Evolutionary conservation across 1,284 basidiomycete genomes (phyloP), one percentile per base, ranked within the genome.

Genomic region (Heterobasidion irregulare): DNA sequence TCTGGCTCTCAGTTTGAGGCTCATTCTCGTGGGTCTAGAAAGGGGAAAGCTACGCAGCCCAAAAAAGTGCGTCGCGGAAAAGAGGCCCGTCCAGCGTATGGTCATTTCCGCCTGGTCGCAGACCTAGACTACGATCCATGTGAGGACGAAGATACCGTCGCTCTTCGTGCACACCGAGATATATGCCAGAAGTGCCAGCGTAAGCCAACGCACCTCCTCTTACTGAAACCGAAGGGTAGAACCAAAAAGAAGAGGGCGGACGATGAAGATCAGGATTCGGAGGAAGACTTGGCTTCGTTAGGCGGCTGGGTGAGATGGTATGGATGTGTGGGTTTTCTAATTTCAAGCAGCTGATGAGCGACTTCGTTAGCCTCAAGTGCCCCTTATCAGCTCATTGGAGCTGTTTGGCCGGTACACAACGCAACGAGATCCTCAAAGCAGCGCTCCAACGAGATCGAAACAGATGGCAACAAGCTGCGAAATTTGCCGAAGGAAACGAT

Each of bases 301-400:
- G 88, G 89, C 19, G 92, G 92, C 32, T 95, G 92, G 92, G 82
- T 94, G 56, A 79, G 84, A 72, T 94, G 92, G 88, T 89, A 66
- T 55, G 79, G 41, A 10, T 48, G 10, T 36, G 26, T 8, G 10
- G 18, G 6, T 16, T 32, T 50, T 36, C 34, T 18, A 6, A 18
- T 36, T 12, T 9, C 48, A 26, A 16, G 9, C 6, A 50, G 12
- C 15, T 34, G 5, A 50, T 13, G 32, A 33, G 50, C 36, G n/a
- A 44, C 57, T 10, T 18, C 32, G 16, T 41, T 52, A 91, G 88
- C 64, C 71, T 91, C 47, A 85, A 81, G 66, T 95, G 92, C 61
- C 84, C 86, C 12, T 79, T 91, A 26, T 75, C 79, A 12, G 81
- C 80, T 36, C 92, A 95, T 66, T 95, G 90, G 89, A 77, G 73